Evolutionary conservation across 768 basidiomycete genomes (phyloP), one percentile per base, ranked within the genome.

Genomic region (Suillus paluster): DNA sequence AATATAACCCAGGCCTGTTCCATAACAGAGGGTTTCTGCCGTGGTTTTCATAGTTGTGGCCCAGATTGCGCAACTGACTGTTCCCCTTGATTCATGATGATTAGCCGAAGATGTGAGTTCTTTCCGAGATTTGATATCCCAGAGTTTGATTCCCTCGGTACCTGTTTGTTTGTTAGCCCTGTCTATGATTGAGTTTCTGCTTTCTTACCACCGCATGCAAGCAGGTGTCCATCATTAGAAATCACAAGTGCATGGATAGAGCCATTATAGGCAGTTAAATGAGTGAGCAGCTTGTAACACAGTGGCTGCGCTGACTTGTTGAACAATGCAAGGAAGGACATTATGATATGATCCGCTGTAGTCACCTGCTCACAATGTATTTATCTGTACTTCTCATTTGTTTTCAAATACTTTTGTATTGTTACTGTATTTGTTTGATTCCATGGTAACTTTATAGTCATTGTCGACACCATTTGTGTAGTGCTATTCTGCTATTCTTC

Each of bases 11-110:
- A 60, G 27, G 1, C 55, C 42, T 4, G 46, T 67, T 0, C 64
- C 64, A 39, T 67, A 67, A 27, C 61, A 60, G 1, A 67, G 23
- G 1, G 48, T 67, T 49, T 66, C 58, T 0, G 25, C 6, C 6
- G 21, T 2, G 7, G 25, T 41, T 6, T 64, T 17, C 48, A 15
- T 63, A 0, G 48, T 62, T 12, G 34, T 65, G 11, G 54, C 46
- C 64, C 61, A 65, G 2, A 23, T 60, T 36, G 52, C 11, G 12
- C 46, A 60, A 23, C 54, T 57, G n/a, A 64, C 46, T 9, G 39
- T n/a, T 17, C 57, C 62, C 34, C 50, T 2, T 4, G 42, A 53
- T 3, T 36, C 60, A 4, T 48, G 21, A 23, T 46, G 12, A 14
- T 23, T 11, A 12, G 44, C 44, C 5, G 54, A 56, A 34, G 41